Percentiles rank a stretch among this genome's conserved stretches.
phyloP scores from a whole-genome alignment of 805 yeast species.

The Yueomyces sinensis region DNA sequence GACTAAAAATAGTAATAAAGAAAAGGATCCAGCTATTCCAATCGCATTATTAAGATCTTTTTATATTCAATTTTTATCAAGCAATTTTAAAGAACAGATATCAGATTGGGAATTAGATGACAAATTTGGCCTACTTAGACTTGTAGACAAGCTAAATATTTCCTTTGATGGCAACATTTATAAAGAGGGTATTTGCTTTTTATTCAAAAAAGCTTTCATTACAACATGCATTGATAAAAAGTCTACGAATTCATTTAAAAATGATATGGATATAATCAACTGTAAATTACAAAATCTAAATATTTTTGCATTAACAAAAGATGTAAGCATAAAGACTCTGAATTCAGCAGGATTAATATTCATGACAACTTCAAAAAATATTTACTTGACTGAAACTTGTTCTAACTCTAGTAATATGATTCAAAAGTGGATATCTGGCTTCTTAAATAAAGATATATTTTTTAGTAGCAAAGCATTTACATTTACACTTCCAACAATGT shows the following conservation, averaged over 20 bases:
- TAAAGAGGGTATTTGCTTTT: slow-evolving; percentile 19
- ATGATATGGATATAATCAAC: slow-evolving; percentile 3
- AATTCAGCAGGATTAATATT: slow-evolving; percentile 11
- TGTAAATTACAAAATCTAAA: slow-evolving; percentile 5
- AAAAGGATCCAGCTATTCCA: slow-evolving; percentile 1
- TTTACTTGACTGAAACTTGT: slow-evolving; percentile 11
- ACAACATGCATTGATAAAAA: slow-evolving; percentile 2
- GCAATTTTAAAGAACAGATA: slow-evolving; percentile 9
- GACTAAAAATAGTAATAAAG: neutral
- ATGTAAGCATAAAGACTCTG: slow-evolving; percentile 10
- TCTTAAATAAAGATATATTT: slow-evolving; percentile 22
- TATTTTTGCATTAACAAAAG: slow-evolving; percentile 6
- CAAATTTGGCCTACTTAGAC: slow-evolving; percentile 23
- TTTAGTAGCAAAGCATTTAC: slow-evolving; percentile 21
- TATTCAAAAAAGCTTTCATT: slow-evolving; percentile 21
- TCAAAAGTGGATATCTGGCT: slow-evolving; percentile 30
- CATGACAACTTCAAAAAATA: neutral
- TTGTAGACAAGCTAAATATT: slow-evolving; percentile 24
- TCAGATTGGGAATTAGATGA: slow-evolving; percentile 19
- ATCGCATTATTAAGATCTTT: slow-evolving; percentile 15
- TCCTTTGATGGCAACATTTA: slow-evolving; percentile 11
- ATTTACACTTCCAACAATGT: slow-evolving; percentile 19
- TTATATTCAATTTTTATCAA: slow-evolving; percentile 12
- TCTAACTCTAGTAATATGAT: slow-evolving; percentile 19
- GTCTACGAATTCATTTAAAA: slow-evolving; percentile 1